Evolutionary conservation across 2,329 filamentous ascomycete genomes (phyloP), one percentile per base, ranked within the genome.

Genomic region (Pezicula rhizophila): DNA sequence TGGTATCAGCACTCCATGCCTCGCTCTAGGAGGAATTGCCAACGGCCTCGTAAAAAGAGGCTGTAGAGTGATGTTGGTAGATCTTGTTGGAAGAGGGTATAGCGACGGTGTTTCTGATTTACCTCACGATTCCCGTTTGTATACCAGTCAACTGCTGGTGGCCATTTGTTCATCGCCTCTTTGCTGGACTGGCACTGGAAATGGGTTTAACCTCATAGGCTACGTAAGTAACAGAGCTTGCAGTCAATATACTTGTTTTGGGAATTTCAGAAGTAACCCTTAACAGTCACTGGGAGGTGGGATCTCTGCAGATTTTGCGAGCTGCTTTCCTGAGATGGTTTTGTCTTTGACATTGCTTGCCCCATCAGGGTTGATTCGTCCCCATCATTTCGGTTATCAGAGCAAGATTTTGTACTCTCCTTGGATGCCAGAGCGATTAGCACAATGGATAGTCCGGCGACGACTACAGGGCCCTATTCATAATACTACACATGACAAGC

Each of bases 51-150:
- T 78, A 1, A 68, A 70, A 6, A 74, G 72, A 48, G 86, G 87
- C 1, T 90, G 79, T 64, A 75, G 89, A 52, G 88, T 95, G 2
- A 84, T 95, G 78, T 69, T 92, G 1, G 89, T 92, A 61, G 85
- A 89, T 63, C 73, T 89, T 44, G 89, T 84, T 55, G 88, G 87
- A 18, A 76, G 89, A 57, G 89, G 89, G 8, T 93, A 87, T 62
- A 87, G 83, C 0, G 86, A 90, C 61, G 76, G 76, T 1, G 86
- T 87, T 0, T 64, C 67, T 1, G 70, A 76, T 43, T 63, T 81
- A n/a, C 70, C 74, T 5, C 82, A 86, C 62, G 80, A 87, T 62
- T 69, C 75, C 12, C 71, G 76, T 2, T 76, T 90, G 5, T 89
- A 85, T 67, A 76, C 75, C 3, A 73, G 77, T 1, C 80, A 88